phyloP scores from a whole-genome alignment of 2,329 filamentous ascomycete genomes.

The Nemania abortiva region DNA sequence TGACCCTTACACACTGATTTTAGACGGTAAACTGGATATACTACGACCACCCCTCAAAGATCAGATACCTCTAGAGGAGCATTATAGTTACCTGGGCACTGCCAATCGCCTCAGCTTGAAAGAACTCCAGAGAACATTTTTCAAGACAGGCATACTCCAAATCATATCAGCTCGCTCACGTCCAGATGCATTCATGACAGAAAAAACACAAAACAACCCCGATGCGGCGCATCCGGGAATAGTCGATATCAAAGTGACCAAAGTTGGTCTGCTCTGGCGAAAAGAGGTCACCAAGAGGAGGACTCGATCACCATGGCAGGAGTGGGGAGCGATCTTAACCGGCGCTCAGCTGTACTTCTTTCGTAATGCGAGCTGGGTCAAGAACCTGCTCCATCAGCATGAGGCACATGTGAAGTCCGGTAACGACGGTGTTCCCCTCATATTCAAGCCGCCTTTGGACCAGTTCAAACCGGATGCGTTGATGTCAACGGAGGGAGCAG shows the following conservation, averaged over 20 bases:
- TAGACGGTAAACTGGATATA: conserved; percentile 87
- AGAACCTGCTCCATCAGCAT: conserved; percentile 88
- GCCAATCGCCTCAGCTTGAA: conserved; percentile 80
- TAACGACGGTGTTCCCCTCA: conserved; percentile 79
- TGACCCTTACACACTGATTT: conserved; percentile 93
- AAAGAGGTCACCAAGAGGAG: conserved; percentile 96
- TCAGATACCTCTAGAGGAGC: conserved; percentile 91
- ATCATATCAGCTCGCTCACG: conserved; percentile 94
- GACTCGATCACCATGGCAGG: conserved; percentile 94
- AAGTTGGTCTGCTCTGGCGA: conserved; percentile 93
- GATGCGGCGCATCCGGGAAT: conserved; percentile 90
- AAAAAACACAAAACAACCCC: conserved; percentile 85
- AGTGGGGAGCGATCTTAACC: conserved; percentile 97
- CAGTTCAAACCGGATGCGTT: conserved; percentile 94
- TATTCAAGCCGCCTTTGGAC: conserved; percentile 89
- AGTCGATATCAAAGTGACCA: conserved; percentile 97
- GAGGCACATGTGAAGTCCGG: conserved; percentile 84
- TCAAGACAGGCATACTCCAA: conserved; percentile 90
- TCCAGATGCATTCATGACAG: conserved; percentile 94
- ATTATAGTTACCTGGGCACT: conserved; percentile 88
- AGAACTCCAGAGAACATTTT: conserved; percentile 88
- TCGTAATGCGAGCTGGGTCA: conserved; percentile 92
- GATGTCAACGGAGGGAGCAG: conserved; percentile 93
- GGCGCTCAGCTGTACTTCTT: conserved; percentile 98
- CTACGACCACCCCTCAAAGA: conserved; percentile 89